Evolutionary conservation across 1,284 basidiomycete genomes (phyloP).

Genomic region (Dichomitus squalens): DNA sequence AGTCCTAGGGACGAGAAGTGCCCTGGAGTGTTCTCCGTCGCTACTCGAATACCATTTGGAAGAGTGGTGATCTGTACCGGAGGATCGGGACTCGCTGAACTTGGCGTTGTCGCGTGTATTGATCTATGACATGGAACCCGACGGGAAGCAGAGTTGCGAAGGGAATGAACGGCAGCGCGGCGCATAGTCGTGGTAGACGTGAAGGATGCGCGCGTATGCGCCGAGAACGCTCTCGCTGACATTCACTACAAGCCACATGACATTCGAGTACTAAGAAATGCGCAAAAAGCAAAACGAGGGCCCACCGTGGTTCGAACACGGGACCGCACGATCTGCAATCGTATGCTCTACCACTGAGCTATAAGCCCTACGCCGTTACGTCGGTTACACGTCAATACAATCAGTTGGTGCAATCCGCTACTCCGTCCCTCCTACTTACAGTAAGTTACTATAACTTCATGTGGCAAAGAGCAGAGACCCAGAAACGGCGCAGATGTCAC

Average conservation of each 20-base stretch:
- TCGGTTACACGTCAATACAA: too few species aligned
- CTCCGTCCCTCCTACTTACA: too few species aligned
- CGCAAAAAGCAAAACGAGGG: constrained; percentile 26
- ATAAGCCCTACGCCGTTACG: constrained; percentile 18
- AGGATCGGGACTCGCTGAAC: constrained; percentile 24
- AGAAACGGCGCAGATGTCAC: too few species aligned
- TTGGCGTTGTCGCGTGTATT: neutral
- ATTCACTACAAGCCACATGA: neutral
- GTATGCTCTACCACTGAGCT: constrained; percentile 40
- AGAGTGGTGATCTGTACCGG: constrained; percentile 77
- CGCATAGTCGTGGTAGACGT: constrained; percentile 23
- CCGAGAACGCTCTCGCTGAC: neutral
- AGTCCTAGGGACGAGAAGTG: constrained; percentile 96
- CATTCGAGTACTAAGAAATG: neutral
- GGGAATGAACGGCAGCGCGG: constrained; percentile 24
- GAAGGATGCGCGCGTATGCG: neutral
- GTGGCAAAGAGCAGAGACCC: too few species aligned
- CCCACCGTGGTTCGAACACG: constrained; percentile 36
- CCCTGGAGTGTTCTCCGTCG: constrained; percentile 88
- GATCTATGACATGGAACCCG: constrained; percentile 3
- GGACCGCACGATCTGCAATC: constrained; percentile 36
- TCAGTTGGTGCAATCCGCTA: too few species aligned
- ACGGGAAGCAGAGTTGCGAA: constrained; percentile 14
- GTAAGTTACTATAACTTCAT: too few species aligned
- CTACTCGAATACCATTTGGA: constrained; percentile 90